These are phyloP conservation scores for Microascus cirrosus DNA, from an alignment of 2,329 filamentous ascomycete species.

Conservation along the genomic window DNA sequence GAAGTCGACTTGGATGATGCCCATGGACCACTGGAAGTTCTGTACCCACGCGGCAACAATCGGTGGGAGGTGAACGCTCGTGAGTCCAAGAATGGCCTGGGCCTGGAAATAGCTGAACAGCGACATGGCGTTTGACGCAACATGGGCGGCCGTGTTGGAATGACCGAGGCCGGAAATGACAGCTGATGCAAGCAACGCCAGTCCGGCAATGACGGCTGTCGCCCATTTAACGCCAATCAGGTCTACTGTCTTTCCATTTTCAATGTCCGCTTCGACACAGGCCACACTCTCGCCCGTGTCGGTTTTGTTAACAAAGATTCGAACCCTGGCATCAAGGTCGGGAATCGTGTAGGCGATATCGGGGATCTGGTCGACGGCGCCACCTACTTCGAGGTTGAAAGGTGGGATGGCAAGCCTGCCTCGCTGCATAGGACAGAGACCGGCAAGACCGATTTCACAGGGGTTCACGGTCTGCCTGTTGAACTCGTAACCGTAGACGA, in stretches of 20 bases:
- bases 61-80: conserved; percentile 69
- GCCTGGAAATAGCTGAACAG: conserved; percentile 92
- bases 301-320: conserved; percentile 67
- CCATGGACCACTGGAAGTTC: conserved; percentile 98
- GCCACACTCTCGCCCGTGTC: conserved; percentile 54
- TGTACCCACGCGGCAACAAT: conserved; percentile 91
- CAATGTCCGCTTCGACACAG: conserved; percentile 78
- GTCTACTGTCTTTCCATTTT: conserved; percentile 87
- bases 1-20: conserved; percentile 79
- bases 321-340: conserved; percentile 79
- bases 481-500: conserved; percentile 73
- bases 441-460: conserved; percentile 56
- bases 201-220: conserved; percentile 75
- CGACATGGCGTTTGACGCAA: conserved; percentile 87
- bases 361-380: conserved; percentile 57
- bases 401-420: conserved; percentile 63
- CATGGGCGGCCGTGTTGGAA: conserved; percentile 87
- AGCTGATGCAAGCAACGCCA: conserved; percentile 75
- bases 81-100: conserved; percentile 83
- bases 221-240: conserved; percentile 82
- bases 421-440: conserved; percentile 84
- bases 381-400: conserved; percentile 54
- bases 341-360: conserved; percentile 81
- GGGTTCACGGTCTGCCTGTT: conserved; percentile 61
- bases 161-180: conserved; percentile 84